Evolutionary conservation across 2,329 filamentous ascomycete species (phyloP).

Genomic region (Fusarium sp.): DNA sequence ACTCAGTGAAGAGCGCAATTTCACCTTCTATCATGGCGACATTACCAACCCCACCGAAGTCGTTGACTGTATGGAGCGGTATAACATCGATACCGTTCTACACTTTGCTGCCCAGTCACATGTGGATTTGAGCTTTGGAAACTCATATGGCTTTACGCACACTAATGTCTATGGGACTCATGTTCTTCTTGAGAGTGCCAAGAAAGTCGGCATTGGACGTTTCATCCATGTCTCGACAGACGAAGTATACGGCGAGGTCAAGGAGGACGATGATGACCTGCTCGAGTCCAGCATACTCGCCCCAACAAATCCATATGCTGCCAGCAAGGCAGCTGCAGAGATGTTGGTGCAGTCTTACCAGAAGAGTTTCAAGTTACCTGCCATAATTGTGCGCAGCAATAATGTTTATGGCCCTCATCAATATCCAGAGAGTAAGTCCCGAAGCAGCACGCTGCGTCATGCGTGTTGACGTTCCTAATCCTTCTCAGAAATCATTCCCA

Average conservation of each 20-base stretch:
- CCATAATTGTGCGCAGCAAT: constrained; percentile 85
- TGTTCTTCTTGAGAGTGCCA: constrained; percentile 82
- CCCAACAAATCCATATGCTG: constrained; percentile 86
- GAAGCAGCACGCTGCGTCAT: neutral
- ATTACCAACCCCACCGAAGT: constrained; percentile 81
- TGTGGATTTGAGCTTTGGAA: constrained; percentile 86
- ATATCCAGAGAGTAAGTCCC: constrained; percentile 80
- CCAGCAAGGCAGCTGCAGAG: constrained; percentile 85
- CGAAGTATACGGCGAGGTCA: constrained; percentile 87
- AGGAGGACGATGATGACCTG: constrained; percentile 78
- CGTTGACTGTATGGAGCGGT: constrained; percentile 76
- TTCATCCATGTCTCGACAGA: constrained; percentile 90
- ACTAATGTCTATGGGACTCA: constrained; percentile 90
- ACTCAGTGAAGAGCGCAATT: constrained; percentile 78
- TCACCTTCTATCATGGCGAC: constrained; percentile 84
- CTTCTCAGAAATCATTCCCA: constrained; percentile 82
- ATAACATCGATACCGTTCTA: constrained; percentile 84
- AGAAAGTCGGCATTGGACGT: constrained; percentile 77
- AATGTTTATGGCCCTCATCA: constrained; percentile 91
- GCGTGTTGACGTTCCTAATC: constrained; percentile 9
- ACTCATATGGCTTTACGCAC: constrained; percentile 85
- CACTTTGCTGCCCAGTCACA: constrained; percentile 91
- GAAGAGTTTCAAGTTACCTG: constrained; percentile 85
- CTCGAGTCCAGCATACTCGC: constrained; percentile 81
- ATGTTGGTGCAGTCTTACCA: constrained; percentile 91